A percentile compares a stretch with the other conserved stretches of the same genome.
Evolutionary conservation across 73 alveolate species (phyloP).

Genomic region (Stentor coeruleus): DNA sequence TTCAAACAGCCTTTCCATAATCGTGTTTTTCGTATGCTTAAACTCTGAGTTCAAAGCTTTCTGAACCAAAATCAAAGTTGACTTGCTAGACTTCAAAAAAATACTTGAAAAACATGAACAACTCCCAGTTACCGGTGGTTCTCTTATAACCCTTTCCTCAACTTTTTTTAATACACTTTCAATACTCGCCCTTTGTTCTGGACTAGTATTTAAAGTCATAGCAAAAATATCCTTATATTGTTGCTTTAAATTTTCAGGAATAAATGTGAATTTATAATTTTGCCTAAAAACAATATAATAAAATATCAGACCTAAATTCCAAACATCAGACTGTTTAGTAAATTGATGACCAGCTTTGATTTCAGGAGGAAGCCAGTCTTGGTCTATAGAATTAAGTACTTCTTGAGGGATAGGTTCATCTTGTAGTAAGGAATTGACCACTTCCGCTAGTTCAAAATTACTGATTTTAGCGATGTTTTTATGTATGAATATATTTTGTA

Average conservation of each 20-base stretch:
- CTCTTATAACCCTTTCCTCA: neutral
- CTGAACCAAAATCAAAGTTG: neutral
- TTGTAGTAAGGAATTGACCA: neutral
- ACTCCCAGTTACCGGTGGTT: neutral
- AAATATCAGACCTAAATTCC: slow-evolving; percentile 3
- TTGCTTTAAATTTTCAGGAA: neutral
- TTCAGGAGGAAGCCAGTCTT: slow-evolving; percentile 6
- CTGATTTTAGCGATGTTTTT: neutral
- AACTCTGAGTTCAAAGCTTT: neutral
- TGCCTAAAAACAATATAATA: neutral
- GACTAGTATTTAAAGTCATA: neutral
- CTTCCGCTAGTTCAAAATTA: neutral
- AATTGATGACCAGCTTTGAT: neutral
- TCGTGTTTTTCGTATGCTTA: neutral
- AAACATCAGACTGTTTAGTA: neutral
- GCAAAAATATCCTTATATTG: neutral
- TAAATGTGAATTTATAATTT: neutral
- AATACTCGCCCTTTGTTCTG: neutral
- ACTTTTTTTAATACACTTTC: neutral
- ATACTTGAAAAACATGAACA: neutral
- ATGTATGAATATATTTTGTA: neutral
- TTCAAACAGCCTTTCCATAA: neutral
- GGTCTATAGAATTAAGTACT: neutral
- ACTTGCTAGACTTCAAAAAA: neutral
- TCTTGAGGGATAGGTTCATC: neutral